Conservation (phyloP, 768 basidiomycete species). For the Boletus edulis region DNA sequence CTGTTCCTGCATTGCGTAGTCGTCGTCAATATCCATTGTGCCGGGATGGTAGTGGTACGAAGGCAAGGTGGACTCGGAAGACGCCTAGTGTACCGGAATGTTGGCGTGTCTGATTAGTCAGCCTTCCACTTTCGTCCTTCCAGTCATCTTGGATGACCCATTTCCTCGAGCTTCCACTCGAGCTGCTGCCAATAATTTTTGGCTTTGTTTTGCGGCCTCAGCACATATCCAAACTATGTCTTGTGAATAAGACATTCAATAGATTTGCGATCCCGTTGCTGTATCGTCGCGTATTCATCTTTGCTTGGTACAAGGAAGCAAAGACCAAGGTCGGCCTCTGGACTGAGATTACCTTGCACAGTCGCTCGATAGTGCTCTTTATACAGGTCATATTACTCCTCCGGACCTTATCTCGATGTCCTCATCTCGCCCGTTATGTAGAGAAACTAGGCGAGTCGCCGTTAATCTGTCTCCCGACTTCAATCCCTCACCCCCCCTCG, state of each 20-base stretch:
- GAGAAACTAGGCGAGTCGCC: slow-evolving; percentile 52
- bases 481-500: slow-evolving; percentile 2
- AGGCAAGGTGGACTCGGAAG: slow-evolving; percentile 2
- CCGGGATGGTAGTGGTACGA: slow-evolving; percentile 30
- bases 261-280: slow-evolving; percentile 47
- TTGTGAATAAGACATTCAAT: slow-evolving; percentile 58
- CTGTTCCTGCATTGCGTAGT: slow-evolving; percentile 30
- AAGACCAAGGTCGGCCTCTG: slow-evolving; percentile 52
- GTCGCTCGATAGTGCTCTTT: neutral
- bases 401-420: slow-evolving; percentile 50
- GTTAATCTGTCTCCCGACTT: neutral
- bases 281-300: slow-evolving; percentile 60
- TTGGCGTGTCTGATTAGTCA: slow-evolving; percentile 23
- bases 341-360: neutral
- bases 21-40: slow-evolving; percentile 33
- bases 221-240: slow-evolving; percentile 50
- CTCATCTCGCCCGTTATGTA: slow-evolving; percentile 58
- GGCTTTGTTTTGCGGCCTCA: slow-evolving; percentile 48
- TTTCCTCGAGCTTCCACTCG: slow-evolving; percentile 62
- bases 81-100: neutral
- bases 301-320: slow-evolving; percentile 67
- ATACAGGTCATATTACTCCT: slow-evolving; percentile 61
- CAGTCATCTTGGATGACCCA: slow-evolving; percentile 26
- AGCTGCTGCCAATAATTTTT: slow-evolving; percentile 59
- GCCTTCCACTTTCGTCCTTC: slow-evolving; percentile 8